These are phyloP conservation scores for Coemansia sp. DNA, from an alignment of 192 early-diverging fungal genomes.

Conservation along the genomic window DNA sequence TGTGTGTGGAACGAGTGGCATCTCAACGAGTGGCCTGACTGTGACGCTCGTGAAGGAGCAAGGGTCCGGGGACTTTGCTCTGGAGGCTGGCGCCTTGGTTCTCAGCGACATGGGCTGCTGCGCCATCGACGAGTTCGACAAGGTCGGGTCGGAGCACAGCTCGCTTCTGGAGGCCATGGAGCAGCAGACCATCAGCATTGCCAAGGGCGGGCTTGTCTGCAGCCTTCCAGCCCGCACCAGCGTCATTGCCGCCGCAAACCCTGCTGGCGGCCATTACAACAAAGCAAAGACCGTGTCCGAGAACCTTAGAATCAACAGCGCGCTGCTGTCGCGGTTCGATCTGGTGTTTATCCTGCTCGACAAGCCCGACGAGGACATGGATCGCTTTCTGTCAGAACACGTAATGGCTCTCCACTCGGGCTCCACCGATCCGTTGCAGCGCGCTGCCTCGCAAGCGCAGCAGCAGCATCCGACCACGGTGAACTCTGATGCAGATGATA, in stretches of 20 bases:
- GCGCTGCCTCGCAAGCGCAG: background rate
- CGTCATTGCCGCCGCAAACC: slow-evolving; percentile 88
- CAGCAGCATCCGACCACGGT: background rate
- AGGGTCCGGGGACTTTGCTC: slow-evolving; percentile 72
- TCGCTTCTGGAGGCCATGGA: slow-evolving; percentile 86
- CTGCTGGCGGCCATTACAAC: slow-evolving; percentile 85
- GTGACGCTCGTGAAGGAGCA: slow-evolving; percentile 71
- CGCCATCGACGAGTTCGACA: slow-evolving; percentile 91
- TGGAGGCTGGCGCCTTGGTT: slow-evolving; percentile 82
- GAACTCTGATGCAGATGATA: slow-evolving; percentile 1
- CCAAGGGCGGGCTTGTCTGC: slow-evolving; percentile 84
- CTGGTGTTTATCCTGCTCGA: slow-evolving; percentile 82
- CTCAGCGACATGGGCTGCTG: slow-evolving; percentile 88
- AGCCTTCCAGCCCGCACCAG: slow-evolving; percentile 79
- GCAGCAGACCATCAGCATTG: slow-evolving; percentile 83
- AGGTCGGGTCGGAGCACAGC: slow-evolving; percentile 78
- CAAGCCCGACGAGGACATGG: slow-evolving; percentile 76
- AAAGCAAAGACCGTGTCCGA: slow-evolving; percentile 80
- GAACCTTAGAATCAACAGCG: slow-evolving; percentile 73
- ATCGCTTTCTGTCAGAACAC: slow-evolving; percentile 75
- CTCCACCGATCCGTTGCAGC: slow-evolving; percentile 5
- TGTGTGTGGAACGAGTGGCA: slow-evolving; percentile 71
- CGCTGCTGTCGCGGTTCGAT: slow-evolving; percentile 79
- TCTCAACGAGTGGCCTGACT: slow-evolving; percentile 67
- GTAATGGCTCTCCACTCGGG: slow-evolving; percentile 73